Conservation (phyloP, 2,329 filamentous ascomycete genomes). For the Trichoderma aggressivum region DNA sequence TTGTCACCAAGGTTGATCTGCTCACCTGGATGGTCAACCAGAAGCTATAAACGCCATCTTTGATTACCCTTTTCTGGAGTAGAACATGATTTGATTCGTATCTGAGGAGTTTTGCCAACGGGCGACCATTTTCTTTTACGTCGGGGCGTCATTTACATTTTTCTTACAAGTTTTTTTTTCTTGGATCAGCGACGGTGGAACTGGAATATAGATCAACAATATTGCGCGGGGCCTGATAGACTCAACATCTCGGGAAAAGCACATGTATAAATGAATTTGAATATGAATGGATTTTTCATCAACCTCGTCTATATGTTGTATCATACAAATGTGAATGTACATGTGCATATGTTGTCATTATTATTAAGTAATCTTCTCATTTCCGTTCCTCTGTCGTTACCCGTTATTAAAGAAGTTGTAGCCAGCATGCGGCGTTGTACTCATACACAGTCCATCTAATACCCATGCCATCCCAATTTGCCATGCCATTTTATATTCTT, state of each 20-base stretch:
- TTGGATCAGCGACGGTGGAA: not conserved
- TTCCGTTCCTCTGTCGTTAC: not conserved
- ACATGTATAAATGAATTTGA: not conserved
- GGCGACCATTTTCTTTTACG: not conserved
- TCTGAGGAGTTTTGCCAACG: not conserved
- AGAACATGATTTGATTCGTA: not conserved
- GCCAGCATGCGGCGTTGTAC: not conserved
- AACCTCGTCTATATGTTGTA: not conserved
- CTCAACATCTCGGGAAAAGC: slow-evolving; percentile 40
- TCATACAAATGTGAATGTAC: not conserved
- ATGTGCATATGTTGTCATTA: slow-evolving; percentile 1
- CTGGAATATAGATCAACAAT: slow-evolving; percentile 17
- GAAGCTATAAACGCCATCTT: slow-evolving; percentile 29
- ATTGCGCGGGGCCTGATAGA: slow-evolving; percentile 31
- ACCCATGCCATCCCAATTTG: not conserved
- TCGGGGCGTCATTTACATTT: slow-evolving; percentile 1
- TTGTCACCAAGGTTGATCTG: slow-evolving; percentile 96
- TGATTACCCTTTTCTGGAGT: not conserved
- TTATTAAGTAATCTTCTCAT: slow-evolving; percentile 6
- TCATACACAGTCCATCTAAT: slow-evolving; percentile 19
- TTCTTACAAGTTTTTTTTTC: slow-evolving; percentile 2
- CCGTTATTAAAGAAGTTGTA: not conserved
- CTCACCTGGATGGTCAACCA: slow-evolving; percentile 85
- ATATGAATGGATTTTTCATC: not conserved
- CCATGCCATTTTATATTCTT: slow-evolving; percentile 62